phyloP scores from a whole-genome alignment of 441 rosid species.

The Raphanus hybrid region DNA sequence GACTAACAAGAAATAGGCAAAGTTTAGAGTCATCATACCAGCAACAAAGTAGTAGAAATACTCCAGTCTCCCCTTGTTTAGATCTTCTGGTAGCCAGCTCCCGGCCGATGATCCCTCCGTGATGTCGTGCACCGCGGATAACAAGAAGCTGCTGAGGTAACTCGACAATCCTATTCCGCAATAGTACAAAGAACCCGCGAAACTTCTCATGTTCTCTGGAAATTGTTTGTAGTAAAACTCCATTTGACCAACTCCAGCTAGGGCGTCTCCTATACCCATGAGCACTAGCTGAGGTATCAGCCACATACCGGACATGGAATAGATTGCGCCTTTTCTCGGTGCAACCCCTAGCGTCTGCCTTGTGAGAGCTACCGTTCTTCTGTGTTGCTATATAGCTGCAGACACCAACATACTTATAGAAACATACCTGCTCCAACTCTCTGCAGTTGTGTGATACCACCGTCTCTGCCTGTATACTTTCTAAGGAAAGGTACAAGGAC shows the following conservation, averaged over 20 bases:
- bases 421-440: conserved; percentile 63
- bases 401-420: conserved; percentile 61
- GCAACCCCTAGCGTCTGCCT: conserved; percentile 48
- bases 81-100: conserved; percentile 68
- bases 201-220: conserved; percentile 74
- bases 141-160: conserved; percentile 52
- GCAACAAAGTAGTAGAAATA: conserved; percentile 62
- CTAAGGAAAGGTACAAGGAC: conserved; percentile 56
- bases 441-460: conserved; percentile 72
- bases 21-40: conserved; percentile 48
- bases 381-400: conserved; percentile 53
- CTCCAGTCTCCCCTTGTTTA: conserved; percentile 63
- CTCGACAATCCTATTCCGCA: conserved; percentile 55
- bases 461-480: conserved; percentile 56
- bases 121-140: conserved; percentile 52
- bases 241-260: conserved; percentile 49
- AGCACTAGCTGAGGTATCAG: conserved; percentile 65
- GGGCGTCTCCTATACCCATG: conserved; percentile 61
- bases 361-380: conserved; percentile 52
- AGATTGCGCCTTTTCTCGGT: conserved; percentile 52
- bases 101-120: conserved; percentile 41
- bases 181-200: conserved; percentile 55
- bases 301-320: conserved; percentile 68
- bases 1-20: conserved; percentile 53
- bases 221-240: conserved; percentile 77